These are phyloP conservation scores for Zygoascus bituminiphila DNA, from an alignment of 805 yeast species.

Conservation along the genomic window DNA sequence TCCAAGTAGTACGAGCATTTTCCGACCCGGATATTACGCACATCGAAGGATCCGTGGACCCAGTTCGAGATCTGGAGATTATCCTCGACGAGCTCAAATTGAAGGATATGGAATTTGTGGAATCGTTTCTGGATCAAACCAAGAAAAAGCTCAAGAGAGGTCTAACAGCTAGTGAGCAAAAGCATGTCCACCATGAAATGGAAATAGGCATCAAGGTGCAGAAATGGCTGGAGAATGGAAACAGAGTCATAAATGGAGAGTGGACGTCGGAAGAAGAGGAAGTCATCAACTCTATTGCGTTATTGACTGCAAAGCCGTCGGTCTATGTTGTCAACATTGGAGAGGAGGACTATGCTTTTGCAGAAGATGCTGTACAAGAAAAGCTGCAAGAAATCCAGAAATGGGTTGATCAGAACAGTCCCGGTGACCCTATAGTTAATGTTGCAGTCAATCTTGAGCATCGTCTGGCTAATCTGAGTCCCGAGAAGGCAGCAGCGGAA, in stretches of 20 bases:
- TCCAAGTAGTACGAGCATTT: conserved; percentile 61
- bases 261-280: conserved; percentile 63
- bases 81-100: conserved; percentile 57
- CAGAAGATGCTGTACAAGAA: conserved; percentile 31
- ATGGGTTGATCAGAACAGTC: conserved; percentile 64
- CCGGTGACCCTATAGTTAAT: conserved; percentile 61
- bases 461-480: conserved; percentile 44
- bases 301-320: conserved; percentile 85
- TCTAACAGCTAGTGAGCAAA: conserved; percentile 35
- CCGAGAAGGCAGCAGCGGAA: conserved; percentile 26
- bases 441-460: conserved; percentile 62
- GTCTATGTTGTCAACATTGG: conserved; percentile 67
- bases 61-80: conserved; percentile 53
- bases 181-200: conserved; percentile 37
- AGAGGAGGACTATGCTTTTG: conserved; percentile 49
- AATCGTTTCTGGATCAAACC: conserved; percentile 47
- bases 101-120: conserved; percentile 58
- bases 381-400: conserved; percentile 49
- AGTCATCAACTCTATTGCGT: conserved; percentile 59
- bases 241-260: conserved; percentile 47
- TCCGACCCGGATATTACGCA: conserved; percentile 50
- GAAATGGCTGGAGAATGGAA: conserved; percentile 51
- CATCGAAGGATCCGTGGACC: conserved; percentile 55
- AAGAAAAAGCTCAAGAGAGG: conserved; percentile 35
- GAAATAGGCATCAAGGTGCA: conserved; percentile 31